phyloP scores from a whole-genome alignment of 148 eudicot genomes.

The Arbutus unedo region DNA sequence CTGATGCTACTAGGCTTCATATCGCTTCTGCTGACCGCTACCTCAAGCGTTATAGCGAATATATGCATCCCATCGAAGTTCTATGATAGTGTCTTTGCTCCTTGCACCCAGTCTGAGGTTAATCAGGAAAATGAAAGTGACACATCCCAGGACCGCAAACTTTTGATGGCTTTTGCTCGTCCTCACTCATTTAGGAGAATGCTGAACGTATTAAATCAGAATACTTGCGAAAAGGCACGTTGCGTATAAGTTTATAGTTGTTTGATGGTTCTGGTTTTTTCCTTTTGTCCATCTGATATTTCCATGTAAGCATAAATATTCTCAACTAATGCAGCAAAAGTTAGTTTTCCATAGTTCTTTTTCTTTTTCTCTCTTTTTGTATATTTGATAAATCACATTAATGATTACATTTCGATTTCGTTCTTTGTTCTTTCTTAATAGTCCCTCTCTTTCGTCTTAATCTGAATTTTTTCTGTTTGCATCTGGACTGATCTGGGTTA shows the following conservation, averaged over 20 bases:
- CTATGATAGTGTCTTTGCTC: slow-evolving; percentile 71
- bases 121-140: slow-evolving; percentile 41
- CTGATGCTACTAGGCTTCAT: slow-evolving; percentile 98
- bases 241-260: slow-evolving; percentile 8
- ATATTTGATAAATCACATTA: not conserved
- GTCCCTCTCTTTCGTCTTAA: not conserved
- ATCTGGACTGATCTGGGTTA: not conserved
- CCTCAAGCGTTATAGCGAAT: slow-evolving; percentile 75
- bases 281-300: not conserved
- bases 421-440: not conserved
- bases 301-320: not conserved
- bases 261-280: not conserved
- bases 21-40: slow-evolving; percentile 87
- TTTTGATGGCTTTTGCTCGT: slow-evolving; percentile 40
- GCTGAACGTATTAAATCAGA: slow-evolving; percentile 48
- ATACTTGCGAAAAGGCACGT: slow-evolving; percentile 74
- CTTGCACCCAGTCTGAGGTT: slow-evolving; percentile 62
- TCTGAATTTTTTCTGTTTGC: slow-evolving; percentile 4
- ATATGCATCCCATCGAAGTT: slow-evolving; percentile 82
- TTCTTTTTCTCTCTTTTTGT: not conserved
- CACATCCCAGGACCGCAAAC: slow-evolving; percentile 51
- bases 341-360: not conserved
- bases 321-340: not conserved
- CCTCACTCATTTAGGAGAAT: slow-evolving; percentile 53
- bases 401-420: not conserved